Conservation (phyloP, 2,329 filamentous ascomycete genomes). For the Calonectria honghensis region DNA sequence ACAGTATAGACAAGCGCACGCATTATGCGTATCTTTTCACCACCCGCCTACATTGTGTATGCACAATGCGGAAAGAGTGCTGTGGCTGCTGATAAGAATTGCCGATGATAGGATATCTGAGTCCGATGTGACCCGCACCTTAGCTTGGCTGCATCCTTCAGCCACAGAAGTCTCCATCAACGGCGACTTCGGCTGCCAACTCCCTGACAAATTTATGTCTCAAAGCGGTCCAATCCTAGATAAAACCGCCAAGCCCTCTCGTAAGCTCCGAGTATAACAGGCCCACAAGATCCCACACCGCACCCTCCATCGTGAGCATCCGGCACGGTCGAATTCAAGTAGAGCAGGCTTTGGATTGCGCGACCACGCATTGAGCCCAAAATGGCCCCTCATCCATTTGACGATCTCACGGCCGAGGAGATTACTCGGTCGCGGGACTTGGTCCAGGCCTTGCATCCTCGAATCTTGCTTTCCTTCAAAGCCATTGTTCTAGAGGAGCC, state of each 20-base stretch:
- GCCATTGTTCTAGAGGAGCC: conserved; percentile 39
- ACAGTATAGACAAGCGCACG: neutral
- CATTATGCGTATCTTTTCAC: neutral
- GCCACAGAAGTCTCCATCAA: neutral
- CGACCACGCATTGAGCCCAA: neutral
- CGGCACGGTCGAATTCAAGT: neutral
- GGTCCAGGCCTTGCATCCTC: conserved; percentile 31
- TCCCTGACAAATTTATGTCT: neutral
- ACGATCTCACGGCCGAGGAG: conserved; percentile 37
- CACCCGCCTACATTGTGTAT: neutral
- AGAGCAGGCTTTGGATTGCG: neutral
- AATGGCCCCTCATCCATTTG: conserved; percentile 37
- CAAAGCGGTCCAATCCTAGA: neutral
- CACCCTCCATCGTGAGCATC: neutral
- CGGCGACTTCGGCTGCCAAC: neutral
- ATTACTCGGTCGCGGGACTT: conserved; percentile 32
- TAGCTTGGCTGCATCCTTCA: conserved; percentile 6
- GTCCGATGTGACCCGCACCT: conserved; percentile 2
- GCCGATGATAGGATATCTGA: neutral
- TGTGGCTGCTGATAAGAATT: conserved; percentile 18
- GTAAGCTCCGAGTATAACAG: neutral
- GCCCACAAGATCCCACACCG: neutral
- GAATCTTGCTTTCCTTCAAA: conserved; percentile 36
- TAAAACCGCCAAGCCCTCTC: neutral
- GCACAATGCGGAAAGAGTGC: neutral